Conservation (phyloP, 2,329 filamentous ascomycete species). For the Xylaria arbuscula region DNA sequence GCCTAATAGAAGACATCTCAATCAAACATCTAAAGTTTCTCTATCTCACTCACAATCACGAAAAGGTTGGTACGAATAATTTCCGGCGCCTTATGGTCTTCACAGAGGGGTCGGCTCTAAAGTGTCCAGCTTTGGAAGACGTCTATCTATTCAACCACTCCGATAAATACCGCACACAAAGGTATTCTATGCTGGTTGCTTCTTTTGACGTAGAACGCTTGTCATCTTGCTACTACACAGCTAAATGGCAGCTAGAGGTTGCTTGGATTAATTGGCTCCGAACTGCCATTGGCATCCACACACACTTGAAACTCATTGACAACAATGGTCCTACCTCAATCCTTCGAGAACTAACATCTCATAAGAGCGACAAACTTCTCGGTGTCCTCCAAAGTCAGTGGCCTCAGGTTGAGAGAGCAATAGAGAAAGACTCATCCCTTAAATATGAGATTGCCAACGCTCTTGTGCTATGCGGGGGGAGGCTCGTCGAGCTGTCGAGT, state of each 20-base stretch:
- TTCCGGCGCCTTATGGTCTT: neutral
- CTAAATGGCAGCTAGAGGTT: constrained; percentile 14
- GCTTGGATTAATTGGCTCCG: constrained; percentile 38
- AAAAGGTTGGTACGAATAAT: constrained; percentile 26
- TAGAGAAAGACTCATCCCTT: neutral
- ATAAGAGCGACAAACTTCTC: constrained; percentile 9
- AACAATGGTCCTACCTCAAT: constrained; percentile 18
- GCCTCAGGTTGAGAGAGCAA: neutral
- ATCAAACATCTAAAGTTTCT: constrained; percentile 13
- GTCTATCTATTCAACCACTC: constrained; percentile 12
- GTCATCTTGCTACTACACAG: constrained; percentile 18
- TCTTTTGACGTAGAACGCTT: neutral
- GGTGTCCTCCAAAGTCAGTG: constrained; percentile 1
- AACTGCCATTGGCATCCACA: neutral
- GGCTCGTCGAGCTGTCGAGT: neutral
- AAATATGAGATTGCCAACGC: constrained; percentile 1
- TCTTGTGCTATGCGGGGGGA: neutral
- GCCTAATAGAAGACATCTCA: neutral
- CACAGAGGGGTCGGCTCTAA: neutral
- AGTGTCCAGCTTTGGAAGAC: neutral
- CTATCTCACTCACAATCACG: constrained; percentile 5
- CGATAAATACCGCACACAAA: constrained; percentile 32
- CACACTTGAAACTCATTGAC: constrained; percentile 7
- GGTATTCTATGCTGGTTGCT: constrained; percentile 25
- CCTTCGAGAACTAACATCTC: constrained; percentile 1